Base-by-base conservation (phyloP, 441 rosid species). In the Bocquillonia castaneifolia region DNA sequence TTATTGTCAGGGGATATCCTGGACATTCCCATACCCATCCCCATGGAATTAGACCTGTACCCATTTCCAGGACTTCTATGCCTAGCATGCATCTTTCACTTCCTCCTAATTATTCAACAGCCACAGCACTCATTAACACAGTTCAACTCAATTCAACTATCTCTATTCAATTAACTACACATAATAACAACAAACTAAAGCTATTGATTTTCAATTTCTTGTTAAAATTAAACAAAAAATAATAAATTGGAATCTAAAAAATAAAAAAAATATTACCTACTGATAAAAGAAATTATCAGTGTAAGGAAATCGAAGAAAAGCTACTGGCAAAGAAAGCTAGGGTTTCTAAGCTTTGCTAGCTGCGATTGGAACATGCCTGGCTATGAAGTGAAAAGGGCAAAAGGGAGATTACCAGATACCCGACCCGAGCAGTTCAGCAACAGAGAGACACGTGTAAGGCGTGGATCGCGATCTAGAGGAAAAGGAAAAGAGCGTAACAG, bases 61-160 rank as follows among this genome's bases (percentile, higher is more conserved):
- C 98, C 96, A 82, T 86, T 87, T 76, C 97, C 96, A 54, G 91
- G 85, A 78, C 83, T 91, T 44, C 97, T 83, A 78, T 89, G 96
- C 77, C 95, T 86, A 47, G 86, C 80, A 72, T 91, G 94, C 98
- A 91, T 93, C 58, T 79, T 86, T 29, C 57, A 5, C 6, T 54
- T 75, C 50, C 66, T 40, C 53, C 9, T 60, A 15, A 18, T 65
- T 65, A 34, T 6, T 12, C 40, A 12, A 6, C 14, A 26, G 40
- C 34, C 36, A 8, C 6, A 54, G 29, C n/a, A 10, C 3, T 42
- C 47, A 42, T n/a, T n/a, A n/a, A n/a, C n/a, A n/a, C n/a, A n/a
- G n/a, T n/a, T n/a, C n/a, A n/a, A n/a, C n/a, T n/a, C n/a, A n/a
- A n/a, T n/a, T n/a, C n/a, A n/a, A n/a, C n/a, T n/a, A n/a, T n/a